Base-by-base conservation (phyloP, 768 basidiomycete species). In the Exsudoporus frostii region DNA sequence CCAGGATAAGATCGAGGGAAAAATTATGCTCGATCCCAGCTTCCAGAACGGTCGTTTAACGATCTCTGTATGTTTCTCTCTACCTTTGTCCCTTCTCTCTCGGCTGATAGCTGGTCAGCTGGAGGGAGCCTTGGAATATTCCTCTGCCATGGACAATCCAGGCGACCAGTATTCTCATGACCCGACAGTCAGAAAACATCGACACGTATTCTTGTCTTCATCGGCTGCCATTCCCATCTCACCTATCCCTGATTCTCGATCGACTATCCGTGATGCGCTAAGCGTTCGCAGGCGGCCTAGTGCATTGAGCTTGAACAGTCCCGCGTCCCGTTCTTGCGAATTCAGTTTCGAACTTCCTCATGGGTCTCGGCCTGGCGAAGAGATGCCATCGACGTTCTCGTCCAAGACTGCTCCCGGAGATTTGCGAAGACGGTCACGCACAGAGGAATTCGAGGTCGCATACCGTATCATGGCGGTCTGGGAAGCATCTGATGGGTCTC, bases 281-380 rank as follows among this genome's bases (percentile, higher is more conserved):
- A 34, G 70, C 66, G 14, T 79, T 78, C 57, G 76, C 51, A 75
- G 79, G 51, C 73, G 76, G 38, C 77, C 79, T 13, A 82, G 79
- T 58, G 60, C 65, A 9, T 71, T 77, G 10, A 73, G 66, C 53
- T 56, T 81, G 40, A 62, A 61, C n/a, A 71, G 65, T 42, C 56
- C 68, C 38, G 58, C 63, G 8, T 48, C 65, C 20, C 59, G 65
- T 24, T 66, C 75, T 42, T 71, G 65, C 50, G 66, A 75, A 41
- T 89, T 88, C 58, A 67, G 71, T 8, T 84, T 88, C 60, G 73
- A 79, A 8, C 72, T 86, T 32, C 84, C 84, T 30, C 75, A 72
- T 27, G 74, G 78, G 50, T 69, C 65, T 29, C 68, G 76, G 42
- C 61, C 69, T 0, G 80, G 81, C 0, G 83, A 85, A 60, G 83